These are phyloP conservation scores for Hippophae gyantsensis DNA, from an alignment of 306 rosid species.

Conservation along the genomic window DNA sequence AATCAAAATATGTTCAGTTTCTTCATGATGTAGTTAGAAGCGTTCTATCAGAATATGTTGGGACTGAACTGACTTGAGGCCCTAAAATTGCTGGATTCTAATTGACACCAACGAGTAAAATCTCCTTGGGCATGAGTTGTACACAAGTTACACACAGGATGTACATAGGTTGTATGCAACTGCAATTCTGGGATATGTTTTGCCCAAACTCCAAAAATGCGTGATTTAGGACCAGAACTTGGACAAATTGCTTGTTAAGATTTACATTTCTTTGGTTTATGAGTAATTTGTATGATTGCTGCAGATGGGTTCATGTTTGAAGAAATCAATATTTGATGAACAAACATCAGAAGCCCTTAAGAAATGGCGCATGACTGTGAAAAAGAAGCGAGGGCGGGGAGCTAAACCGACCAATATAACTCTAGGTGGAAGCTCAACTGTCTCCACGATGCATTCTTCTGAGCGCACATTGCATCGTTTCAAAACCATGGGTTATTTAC, in stretches of 20 bases:
- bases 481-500: conserved; percentile 64
- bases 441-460: conserved; percentile 28
- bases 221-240: too few relatives aligned
- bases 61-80: too few relatives aligned
- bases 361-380: conserved; percentile 68
- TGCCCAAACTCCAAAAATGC: too few relatives aligned
- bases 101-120: too few relatives aligned
- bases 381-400: conserved; percentile 45
- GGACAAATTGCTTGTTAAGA: too few relatives aligned
- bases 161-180: too few relatives aligned
- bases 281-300: background rate
- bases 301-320: conserved; percentile 90
- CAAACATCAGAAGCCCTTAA: conserved; percentile 73
- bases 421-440: conserved; percentile 37
- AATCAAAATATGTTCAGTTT: background rate
- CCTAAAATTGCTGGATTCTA: too few relatives aligned
- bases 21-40: background rate
- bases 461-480: conserved; percentile 56
- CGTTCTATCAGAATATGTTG: background rate
- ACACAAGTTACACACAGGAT: too few relatives aligned
- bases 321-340: conserved; percentile 69
- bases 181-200: too few relatives aligned
- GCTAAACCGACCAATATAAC: conserved; percentile 26
- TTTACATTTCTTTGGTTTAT: background rate
- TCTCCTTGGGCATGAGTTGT: too few relatives aligned